Evolutionary conservation across 2,329 filamentous ascomycete genomes (phyloP).

Genomic region (Chaetomiaceae sp.): DNA sequence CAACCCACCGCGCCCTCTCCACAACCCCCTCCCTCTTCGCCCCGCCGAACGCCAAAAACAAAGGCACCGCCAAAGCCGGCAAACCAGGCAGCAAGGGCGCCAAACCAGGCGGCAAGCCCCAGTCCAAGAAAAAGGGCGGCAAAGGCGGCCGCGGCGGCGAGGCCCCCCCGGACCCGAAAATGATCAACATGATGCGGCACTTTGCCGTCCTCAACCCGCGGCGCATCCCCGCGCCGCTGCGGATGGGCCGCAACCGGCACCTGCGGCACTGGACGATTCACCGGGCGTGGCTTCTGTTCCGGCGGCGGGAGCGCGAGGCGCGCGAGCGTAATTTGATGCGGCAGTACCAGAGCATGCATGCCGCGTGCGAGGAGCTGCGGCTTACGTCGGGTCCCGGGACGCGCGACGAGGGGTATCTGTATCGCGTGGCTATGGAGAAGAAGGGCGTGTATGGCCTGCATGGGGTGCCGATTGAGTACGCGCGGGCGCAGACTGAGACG

Average conservation of each 20-base stretch:
- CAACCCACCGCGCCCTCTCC: slow-evolving; percentile 11
- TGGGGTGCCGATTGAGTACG: slow-evolving; percentile 88
- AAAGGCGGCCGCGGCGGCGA: slow-evolving; percentile 6
- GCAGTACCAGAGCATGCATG: slow-evolving; percentile 75
- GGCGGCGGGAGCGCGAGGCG: slow-evolving; percentile 60
- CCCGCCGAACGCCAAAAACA: slow-evolving; percentile 1
- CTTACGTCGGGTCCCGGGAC: slow-evolving; percentile 52
- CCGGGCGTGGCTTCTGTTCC: slow-evolving; percentile 84
- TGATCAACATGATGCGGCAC: slow-evolving; percentile 32
- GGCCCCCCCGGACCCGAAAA: slow-evolving; percentile 31
- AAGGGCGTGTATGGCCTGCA: slow-evolving; percentile 70
- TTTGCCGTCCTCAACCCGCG: slow-evolving; percentile 30
- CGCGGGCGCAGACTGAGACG: slow-evolving; percentile 76
- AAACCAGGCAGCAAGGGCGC: background rate
- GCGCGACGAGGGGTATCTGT: slow-evolving; percentile 67
- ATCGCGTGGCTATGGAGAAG: slow-evolving; percentile 86
- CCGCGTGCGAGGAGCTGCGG: slow-evolving; percentile 80
- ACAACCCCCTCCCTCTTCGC: slow-evolving; percentile 11
- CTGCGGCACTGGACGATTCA: slow-evolving; percentile 99
- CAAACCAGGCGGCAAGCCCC: background rate
- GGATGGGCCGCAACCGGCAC: slow-evolving; percentile 80
- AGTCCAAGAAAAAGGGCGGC: slow-evolving; percentile 3
- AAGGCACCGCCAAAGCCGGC: background rate
- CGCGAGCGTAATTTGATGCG: slow-evolving; percentile 69
- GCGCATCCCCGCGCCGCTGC: slow-evolving; percentile 60